Conservation (phyloP, 2,329 filamentous ascomycete genomes). For the Fusarium poae region DNA sequence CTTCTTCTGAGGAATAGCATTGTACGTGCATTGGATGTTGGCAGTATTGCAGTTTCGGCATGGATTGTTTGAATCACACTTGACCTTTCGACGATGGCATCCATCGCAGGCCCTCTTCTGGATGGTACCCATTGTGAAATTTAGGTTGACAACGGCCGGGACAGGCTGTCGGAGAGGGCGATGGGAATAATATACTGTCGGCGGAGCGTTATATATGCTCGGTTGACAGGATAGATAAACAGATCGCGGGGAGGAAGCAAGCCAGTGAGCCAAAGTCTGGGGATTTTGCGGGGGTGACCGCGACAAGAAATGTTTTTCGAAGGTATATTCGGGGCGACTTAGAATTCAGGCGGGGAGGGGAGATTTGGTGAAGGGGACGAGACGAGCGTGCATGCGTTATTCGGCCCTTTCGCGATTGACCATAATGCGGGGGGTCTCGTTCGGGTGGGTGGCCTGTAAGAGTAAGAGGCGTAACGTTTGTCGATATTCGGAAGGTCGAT, state of each 20-base stretch:
- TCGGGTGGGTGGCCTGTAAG: constrained; percentile 35
- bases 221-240: constrained; percentile 24
- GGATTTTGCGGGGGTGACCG: constrained; percentile 50
- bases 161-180: constrained; percentile 21
- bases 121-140: constrained; percentile 59
- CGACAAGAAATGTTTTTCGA: constrained; percentile 39
- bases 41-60: constrained; percentile 78
- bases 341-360: constrained; percentile 39
- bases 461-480: constrained; percentile 15
- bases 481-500: constrained; percentile 11
- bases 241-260: constrained; percentile 27
- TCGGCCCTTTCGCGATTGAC: constrained; percentile 55
- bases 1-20: constrained; percentile 81
- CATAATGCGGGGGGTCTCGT: constrained; percentile 50
- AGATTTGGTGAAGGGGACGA: constrained; percentile 42
- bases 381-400: constrained; percentile 52
- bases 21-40: constrained; percentile 78
- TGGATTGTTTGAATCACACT: constrained; percentile 77
- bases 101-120: constrained; percentile 77
- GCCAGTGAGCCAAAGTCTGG: constrained; percentile 47
- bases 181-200: constrained; percentile 6
- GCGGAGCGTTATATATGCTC: constrained; percentile 9
- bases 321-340: constrained; percentile 45
- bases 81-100: constrained; percentile 80
- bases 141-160: constrained; percentile 21